Conservation (phyloP, 768 basidiomycete species). For the Suillus lakei region DNA sequence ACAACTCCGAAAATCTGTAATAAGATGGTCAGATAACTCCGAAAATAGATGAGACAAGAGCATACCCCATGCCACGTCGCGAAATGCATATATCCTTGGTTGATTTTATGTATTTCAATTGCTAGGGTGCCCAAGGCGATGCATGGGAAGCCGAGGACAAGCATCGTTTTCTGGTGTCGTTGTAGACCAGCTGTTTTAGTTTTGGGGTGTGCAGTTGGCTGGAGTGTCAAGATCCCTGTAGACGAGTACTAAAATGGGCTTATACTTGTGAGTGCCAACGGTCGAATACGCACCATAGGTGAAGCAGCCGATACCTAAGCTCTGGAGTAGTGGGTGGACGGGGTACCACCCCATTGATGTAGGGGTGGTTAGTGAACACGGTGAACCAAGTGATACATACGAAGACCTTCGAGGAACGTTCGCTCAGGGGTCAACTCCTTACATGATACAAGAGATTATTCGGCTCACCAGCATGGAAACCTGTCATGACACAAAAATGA, state of each 20-base stretch:
- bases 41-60: neutral
- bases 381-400: slow-evolving; percentile 48
- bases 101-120: slow-evolving; percentile 64
- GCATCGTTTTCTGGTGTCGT: slow-evolving; percentile 70
- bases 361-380: slow-evolving; percentile 53
- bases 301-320: slow-evolving; percentile 56
- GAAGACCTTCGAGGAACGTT: slow-evolving; percentile 38
- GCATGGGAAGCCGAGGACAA: slow-evolving; percentile 57
- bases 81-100: slow-evolving; percentile 59
- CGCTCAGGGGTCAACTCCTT: neutral
- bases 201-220: slow-evolving; percentile 68
- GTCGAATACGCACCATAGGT: slow-evolving; percentile 56
- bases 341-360: slow-evolving; percentile 60
- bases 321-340: slow-evolving; percentile 69
- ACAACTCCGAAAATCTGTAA: slow-evolving; percentile 67
- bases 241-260: neutral
- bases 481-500: slow-evolving; percentile 12
- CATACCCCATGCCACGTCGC: slow-evolving; percentile 78
- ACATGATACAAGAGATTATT: slow-evolving; percentile 2
- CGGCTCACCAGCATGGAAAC: slow-evolving; percentile 23
- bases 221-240: slow-evolving; percentile 74
- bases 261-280: neutral
- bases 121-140: slow-evolving; percentile 65
- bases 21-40: neutral
- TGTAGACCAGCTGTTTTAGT: slow-evolving; percentile 69